phyloP scores from a whole-genome alignment of 352 stramenopile genomes.

The Globisporangium cylindrosporum region DNA sequence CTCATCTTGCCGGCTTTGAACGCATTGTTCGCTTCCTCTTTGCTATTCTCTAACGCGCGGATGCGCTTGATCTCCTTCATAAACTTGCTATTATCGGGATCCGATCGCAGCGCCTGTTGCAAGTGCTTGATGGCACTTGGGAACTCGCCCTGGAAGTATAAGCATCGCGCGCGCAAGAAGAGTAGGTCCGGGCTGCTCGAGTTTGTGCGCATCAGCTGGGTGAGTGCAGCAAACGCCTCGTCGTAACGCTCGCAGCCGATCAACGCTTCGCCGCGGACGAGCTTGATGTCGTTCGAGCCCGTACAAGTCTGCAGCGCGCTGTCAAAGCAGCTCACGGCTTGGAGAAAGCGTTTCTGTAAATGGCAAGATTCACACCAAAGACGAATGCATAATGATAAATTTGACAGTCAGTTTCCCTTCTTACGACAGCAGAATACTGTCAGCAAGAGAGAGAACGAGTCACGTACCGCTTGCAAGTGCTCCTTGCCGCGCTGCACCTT shows the following conservation, averaged over 20 bases:
- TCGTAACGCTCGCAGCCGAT: conserved; percentile 80
- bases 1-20: conserved; percentile 85
- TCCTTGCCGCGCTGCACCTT: conserved; percentile 73
- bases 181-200: conserved; percentile 83
- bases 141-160: conserved; percentile 93
- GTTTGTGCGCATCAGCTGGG: conserved; percentile 83
- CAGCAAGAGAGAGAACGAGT: neutral
- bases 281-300: conserved; percentile 66
- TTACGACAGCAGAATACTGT: neutral
- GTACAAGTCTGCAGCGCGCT: conserved; percentile 65
- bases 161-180: conserved; percentile 79
- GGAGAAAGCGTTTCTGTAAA: conserved; percentile 52
- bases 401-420: neutral
- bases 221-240: conserved; percentile 77
- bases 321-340: conserved; percentile 74
- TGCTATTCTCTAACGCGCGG: conserved; percentile 78
- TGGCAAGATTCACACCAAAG: neutral
- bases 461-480: conserved; percentile 57
- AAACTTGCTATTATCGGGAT: conserved; percentile 88
- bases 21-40: conserved; percentile 87
- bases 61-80: conserved; percentile 90
- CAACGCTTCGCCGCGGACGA: conserved; percentile 66
- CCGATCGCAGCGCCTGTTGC: conserved; percentile 84
- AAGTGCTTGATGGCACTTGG: conserved; percentile 92
- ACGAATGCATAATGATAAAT: neutral